phyloP scores from a whole-genome alignment of 371 early-diverging fungal species.

The Zopfochytrium polystomum region DNA sequence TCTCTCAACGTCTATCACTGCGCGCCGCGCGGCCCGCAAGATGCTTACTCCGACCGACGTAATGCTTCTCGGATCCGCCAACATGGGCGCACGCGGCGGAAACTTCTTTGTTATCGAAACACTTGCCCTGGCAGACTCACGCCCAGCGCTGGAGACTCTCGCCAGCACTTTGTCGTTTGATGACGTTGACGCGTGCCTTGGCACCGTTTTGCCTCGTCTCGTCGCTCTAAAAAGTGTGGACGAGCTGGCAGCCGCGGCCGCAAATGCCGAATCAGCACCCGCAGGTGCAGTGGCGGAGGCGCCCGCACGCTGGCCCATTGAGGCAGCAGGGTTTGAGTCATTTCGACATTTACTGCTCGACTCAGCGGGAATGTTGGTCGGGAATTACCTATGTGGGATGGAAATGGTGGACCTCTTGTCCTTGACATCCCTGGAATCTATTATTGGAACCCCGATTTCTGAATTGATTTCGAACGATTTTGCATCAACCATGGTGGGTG shows the following conservation, averaged over 20 bases:
- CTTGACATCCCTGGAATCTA: background rate
- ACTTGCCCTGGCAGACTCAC: no score
- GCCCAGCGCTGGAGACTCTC: no score
- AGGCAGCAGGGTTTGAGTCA: background rate
- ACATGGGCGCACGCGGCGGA: no score
- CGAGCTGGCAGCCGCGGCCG: no score
- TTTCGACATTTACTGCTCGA: background rate
- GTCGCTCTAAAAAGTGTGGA: no score
- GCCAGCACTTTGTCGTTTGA: no score
- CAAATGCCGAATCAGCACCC: no score
- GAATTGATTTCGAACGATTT: background rate
- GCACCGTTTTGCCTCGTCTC: no score
- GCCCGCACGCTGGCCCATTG: background rate
- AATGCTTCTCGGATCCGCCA: background rate
- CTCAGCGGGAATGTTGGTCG: background rate
- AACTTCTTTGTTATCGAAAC: no score
- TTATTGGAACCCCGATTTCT: background rate
- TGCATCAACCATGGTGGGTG: background rate
- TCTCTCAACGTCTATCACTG: background rate
- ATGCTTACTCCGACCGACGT: background rate
- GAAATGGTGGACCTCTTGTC: background rate
- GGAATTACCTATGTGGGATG: background rate
- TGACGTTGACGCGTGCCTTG: no score
- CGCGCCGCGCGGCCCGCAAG: background rate
- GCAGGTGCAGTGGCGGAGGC: no score